Percentiles rank a stretch among this genome's conserved stretches.
These are phyloP conservation scores for Conringia planisiliqua DNA, from an alignment of 345 rosid genomes.

Conservation along the genomic window DNA sequence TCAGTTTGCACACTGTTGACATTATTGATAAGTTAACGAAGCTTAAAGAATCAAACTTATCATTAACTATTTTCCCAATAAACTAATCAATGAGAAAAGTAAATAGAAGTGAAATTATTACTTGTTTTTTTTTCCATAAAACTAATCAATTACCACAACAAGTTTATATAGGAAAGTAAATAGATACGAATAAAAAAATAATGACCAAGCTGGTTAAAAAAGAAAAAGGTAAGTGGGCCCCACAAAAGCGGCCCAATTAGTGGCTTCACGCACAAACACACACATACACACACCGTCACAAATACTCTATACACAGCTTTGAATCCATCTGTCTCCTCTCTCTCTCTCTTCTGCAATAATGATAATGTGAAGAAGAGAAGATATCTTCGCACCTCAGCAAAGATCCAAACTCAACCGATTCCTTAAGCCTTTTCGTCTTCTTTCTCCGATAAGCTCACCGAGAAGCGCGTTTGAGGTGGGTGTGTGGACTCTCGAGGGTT, in stretches of 20 bases:
- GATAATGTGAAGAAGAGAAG: conserved; percentile 28
- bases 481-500: not conserved
- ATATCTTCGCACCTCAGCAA: conserved; percentile 34
- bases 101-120: not conserved
- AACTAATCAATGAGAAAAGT: not conserved
- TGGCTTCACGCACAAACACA: conserved; percentile 34
- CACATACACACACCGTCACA: conserved; percentile 29
- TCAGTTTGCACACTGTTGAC: not conserved
- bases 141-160: not conserved
- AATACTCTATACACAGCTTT: conserved; percentile 29
- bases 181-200: not conserved
- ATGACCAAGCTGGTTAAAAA: not conserved
- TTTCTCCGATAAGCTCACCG: conserved; percentile 14
- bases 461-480: not conserved
- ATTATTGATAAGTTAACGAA: not conserved
- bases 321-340: conserved; percentile 33
- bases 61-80: not conserved
- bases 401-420: conserved; percentile 22
- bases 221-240: conserved; percentile 2
- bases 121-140: not conserved
- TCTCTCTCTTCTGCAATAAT: conserved; percentile 21
- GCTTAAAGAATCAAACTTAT: conserved; percentile 5
- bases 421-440: conserved; percentile 15
- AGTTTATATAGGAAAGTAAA: conserved; percentile 4
- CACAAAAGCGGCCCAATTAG: conserved; percentile 34